A percentile compares a stretch with the other conserved stretches of the same genome.
These are phyloP conservation scores for Populus hybrid DNA, from an alignment of 441 rosid species.

Conservation along the genomic window DNA sequence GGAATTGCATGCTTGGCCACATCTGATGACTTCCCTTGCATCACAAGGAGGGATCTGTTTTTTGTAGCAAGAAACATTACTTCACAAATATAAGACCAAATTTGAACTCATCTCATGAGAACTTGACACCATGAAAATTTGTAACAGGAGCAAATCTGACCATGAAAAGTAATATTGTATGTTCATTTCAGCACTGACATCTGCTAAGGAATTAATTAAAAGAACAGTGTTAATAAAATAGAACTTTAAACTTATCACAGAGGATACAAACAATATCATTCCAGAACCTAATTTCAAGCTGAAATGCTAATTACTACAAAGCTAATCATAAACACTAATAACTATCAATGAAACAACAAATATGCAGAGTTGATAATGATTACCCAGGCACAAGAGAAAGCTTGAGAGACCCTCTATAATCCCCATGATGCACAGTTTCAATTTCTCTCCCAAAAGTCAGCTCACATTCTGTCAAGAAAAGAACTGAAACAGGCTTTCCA, in stretches of 20 bases:
- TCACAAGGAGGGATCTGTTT: slow-evolving; percentile 64
- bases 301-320: not conserved
- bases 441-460: slow-evolving; percentile 73
- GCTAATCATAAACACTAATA: not conserved
- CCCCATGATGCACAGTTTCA: slow-evolving; percentile 60
- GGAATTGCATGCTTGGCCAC: slow-evolving; percentile 77
- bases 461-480: slow-evolving; percentile 82
- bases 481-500: slow-evolving; percentile 62
- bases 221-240: not conserved
- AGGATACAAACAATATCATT: not conserved
- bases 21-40: slow-evolving; percentile 79
- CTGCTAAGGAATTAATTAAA: not conserved
- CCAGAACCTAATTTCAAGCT: not conserved
- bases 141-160: not conserved
- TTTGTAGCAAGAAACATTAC: slow-evolving; percentile 1
- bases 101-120: not conserved
- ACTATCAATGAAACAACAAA: not conserved
- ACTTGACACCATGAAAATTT: not conserved
- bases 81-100: slow-evolving; percentile 10
- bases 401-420: slow-evolving; percentile 75
- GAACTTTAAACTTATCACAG: not conserved
- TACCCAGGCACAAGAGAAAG: slow-evolving; percentile 87
- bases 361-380: not conserved
- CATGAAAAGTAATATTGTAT: not conserved
- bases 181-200: not conserved